Evolutionary conservation across 345 rosid species (phyloP).

Genomic region (Eutrema japonicum): DNA sequence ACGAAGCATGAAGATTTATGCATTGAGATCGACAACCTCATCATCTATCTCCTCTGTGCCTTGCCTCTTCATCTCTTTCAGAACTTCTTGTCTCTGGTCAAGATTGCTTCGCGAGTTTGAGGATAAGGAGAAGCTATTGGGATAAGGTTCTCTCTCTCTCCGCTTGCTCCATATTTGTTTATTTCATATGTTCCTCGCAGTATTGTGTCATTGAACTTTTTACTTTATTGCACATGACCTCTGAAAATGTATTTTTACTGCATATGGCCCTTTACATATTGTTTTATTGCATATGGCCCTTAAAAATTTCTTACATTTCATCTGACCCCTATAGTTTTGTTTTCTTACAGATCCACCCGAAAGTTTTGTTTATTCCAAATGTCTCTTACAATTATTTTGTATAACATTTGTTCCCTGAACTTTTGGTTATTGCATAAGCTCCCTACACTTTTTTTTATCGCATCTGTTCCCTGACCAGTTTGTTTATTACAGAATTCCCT

Average conservation of each 20-base stretch:
- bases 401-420: background rate
- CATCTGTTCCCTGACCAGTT: background rate
- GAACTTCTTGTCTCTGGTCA: background rate
- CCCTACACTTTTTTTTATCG: background rate
- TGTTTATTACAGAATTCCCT: background rate
- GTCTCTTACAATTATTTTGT: background rate
- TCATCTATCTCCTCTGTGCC: background rate
- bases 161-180: background rate
- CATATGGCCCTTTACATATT: background rate
- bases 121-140: slow-evolving; percentile 21
- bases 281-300: background rate
- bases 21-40: background rate
- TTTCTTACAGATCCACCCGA: background rate
- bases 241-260: background rate
- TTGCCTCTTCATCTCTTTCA: slow-evolving; percentile 3
- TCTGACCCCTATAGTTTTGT: background rate
- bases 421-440: background rate
- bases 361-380: background rate
- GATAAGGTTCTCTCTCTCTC: slow-evolving; percentile 13
- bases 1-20: background rate
- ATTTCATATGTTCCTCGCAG: background rate
- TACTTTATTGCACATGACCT: background rate
- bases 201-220: background rate
- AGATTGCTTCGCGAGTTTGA: background rate
- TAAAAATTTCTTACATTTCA: background rate